Base-by-base conservation (phyloP, 805 yeast species). In the Candida golubevii region DNA sequence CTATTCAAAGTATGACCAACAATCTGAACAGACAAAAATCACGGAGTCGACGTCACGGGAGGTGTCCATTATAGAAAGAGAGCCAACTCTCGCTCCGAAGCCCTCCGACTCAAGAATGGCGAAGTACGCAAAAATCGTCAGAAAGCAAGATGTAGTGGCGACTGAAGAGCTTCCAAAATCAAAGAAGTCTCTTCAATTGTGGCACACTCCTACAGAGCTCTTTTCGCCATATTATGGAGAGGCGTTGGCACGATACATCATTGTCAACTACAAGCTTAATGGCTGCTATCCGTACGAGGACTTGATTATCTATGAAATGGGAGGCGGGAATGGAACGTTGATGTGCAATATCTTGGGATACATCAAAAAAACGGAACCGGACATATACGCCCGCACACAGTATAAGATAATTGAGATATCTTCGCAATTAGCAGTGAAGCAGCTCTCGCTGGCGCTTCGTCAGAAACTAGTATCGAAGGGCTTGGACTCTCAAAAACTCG, bases 131-230 rank as follows among this genome's bases (percentile, higher is more conserved):
- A 58, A 54, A 36, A 51, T 43, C 27, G 56, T 62, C 41, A 62
- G 64, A 46, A 31, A 55, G 42, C 44, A 53, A 43, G 51, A 49
- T 41, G 46, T 55, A 6, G 49, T 49, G 9, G 53, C 57, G 18
- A 42, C 55, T 39, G 43, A 57, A 23, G 38, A 34, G 8, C 38
- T 39, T 13, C 47, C 51, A 6, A 38, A 46, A 15, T 36, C 63
- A 11, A 58, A 58, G 36, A 63, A 67, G 41, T 74, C 82, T 1
- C 51, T 80, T 12, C 95, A 88, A 62, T 63, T 86, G 38, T 88
- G 95, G 95, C 95, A 88, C 59, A 88, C 95, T 0, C 96, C 96
- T 1, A 84, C 93, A 0, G 96, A 88, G 61, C 67, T 88, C 36
- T 88, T 88, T 64, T 82, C 82, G 49, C 96, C 96, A 0, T 82